These are phyloP conservation scores for Citrus medica DNA, from an alignment of 345 rosid genomes.

Conservation along the genomic window DNA sequence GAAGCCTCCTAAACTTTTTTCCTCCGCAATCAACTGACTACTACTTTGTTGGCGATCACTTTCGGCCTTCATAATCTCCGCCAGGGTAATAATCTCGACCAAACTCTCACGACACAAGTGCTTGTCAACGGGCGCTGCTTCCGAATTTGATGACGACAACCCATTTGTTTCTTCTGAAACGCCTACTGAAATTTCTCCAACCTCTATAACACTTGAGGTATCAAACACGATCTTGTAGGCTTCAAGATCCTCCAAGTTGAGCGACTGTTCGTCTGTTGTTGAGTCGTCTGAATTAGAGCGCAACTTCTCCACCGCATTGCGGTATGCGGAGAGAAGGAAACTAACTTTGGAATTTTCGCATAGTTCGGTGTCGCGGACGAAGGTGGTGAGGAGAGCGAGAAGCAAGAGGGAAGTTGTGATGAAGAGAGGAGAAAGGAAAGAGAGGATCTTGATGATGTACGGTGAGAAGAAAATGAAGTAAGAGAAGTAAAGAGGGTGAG, in stretches of 20 bases:
- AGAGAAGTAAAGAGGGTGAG: constrained; percentile 58
- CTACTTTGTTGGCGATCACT: not conserved
- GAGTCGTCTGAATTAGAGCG: constrained; percentile 33
- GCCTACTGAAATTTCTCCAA: constrained; percentile 13
- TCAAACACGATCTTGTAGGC: constrained; percentile 68
- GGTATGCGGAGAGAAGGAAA: constrained; percentile 34
- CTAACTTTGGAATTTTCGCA: constrained; percentile 36
- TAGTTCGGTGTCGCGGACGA: constrained; percentile 22
- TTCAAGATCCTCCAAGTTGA: constrained; percentile 44
- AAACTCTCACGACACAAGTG: constrained; percentile 16
- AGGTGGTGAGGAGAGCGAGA: constrained; percentile 49
- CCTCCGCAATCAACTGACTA: constrained; percentile 17
- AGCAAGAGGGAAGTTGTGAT: constrained; percentile 71
- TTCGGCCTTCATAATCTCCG: constrained; percentile 3
- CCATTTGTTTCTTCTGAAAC: constrained; percentile 2
- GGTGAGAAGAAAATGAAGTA: constrained; percentile 63
- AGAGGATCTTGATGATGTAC: constrained; percentile 64
- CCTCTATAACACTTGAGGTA: constrained; percentile 28
- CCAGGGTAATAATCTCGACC: not conserved
- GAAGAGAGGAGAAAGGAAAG: constrained; percentile 86
- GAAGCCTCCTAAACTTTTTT: constrained; percentile 31
- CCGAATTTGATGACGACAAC: constrained; percentile 1
- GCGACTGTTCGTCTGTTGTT: constrained; percentile 16
- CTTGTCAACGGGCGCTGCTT: constrained; percentile 23
- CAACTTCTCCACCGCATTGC: constrained; percentile 36